Base-by-base conservation (phyloP, 2,329 filamentous ascomycete species). In the Fusarium algeriense region DNA sequence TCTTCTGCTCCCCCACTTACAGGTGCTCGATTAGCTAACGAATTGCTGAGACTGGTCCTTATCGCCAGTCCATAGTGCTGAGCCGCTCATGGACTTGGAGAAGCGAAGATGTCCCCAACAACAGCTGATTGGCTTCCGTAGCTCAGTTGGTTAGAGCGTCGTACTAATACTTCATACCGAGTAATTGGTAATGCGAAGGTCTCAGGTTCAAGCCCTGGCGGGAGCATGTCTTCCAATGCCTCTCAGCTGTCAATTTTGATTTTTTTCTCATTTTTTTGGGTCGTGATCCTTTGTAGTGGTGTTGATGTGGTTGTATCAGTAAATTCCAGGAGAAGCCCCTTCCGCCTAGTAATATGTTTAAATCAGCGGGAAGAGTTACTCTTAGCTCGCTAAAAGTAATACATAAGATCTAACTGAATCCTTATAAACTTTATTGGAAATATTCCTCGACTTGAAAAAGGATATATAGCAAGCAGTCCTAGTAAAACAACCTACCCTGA, bases 81-180 rank as follows among this genome's bases (percentile, higher is more conserved):
- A 45, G 9, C 28, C 35, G 40, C 2, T 38, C 28, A 56, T 55
- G 14, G 4, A 9, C 9, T 53, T 4, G 37, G 12, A 26, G 53
- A 43, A 43, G 32, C 10, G 13, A 3, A 0, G 4, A 0, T 0
- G 1, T 3, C 13, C 15, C 14, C 41, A 73, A 53, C 40, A 52
- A 60, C 62, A 74, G 63, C 35, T 72, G 63, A 64, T 67, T 58
- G 65, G 74, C 74, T 76, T 75, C 74, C 74, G 62, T 76, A 76
- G 74, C 74, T 76, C 74, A 76, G 74, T 76, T 76, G 74, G 74
- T 75, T 75, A 75, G 74, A 76, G 74, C 74, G 70, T 76, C 74
- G 73, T 75, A 74, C 72, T 76, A 76, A 75, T 76, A 76, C 63
- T 73, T 74, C 48, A 56, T 23, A n/a, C 57, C 44, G 58, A 75